A percentile compares a stretch with the other conserved stretches of the same genome.
Evolutionary conservation across 2,329 filamentous ascomycete genomes (phyloP).

Genomic region (Hypoxylon sp.): DNA sequence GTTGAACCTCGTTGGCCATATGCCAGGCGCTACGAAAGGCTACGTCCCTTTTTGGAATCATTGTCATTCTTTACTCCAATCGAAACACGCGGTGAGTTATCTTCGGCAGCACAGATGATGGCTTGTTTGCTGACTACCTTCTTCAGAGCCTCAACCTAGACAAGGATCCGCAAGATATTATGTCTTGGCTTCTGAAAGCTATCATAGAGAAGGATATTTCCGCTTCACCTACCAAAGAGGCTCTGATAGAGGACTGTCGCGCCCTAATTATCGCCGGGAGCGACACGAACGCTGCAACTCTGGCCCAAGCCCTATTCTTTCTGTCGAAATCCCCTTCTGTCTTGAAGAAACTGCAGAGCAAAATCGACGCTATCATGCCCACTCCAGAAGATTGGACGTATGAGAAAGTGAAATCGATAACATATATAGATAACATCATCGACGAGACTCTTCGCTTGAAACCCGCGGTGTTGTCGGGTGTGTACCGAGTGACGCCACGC

Average conservation of each 20-base stretch:
- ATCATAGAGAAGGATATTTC: constrained; percentile 55
- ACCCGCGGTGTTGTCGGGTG: constrained; percentile 56
- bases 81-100: constrained; percentile 52
- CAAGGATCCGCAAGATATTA: constrained; percentile 55
- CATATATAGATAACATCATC: constrained; percentile 56
- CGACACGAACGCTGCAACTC: constrained; percentile 55
- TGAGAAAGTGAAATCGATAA: constrained; percentile 50
- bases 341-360: constrained; percentile 51
- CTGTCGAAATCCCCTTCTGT: constrained; percentile 53
- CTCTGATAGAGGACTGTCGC: constrained; percentile 54
- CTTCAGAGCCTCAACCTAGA: constrained; percentile 46
- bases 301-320: constrained; percentile 53
- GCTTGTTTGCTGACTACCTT: background rate
- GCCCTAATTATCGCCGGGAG: constrained; percentile 56
- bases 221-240: constrained; percentile 52
- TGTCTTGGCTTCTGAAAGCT: constrained; percentile 59
- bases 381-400: constrained; percentile 50
- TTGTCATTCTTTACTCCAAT: constrained; percentile 51
- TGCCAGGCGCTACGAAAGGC: constrained; percentile 51
- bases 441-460: constrained; percentile 54
- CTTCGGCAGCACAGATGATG: background rate
- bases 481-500: constrained; percentile 57
- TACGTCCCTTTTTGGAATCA: constrained; percentile 53
- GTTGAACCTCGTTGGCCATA: constrained; percentile 50
- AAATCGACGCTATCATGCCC: constrained; percentile 53